A percentile compares a stretch with the other conserved stretches of the same genome.
Conservation (phyloP, 2,329 filamentous ascomycete genomes). For the Colletotrichum falcatum region DNA sequence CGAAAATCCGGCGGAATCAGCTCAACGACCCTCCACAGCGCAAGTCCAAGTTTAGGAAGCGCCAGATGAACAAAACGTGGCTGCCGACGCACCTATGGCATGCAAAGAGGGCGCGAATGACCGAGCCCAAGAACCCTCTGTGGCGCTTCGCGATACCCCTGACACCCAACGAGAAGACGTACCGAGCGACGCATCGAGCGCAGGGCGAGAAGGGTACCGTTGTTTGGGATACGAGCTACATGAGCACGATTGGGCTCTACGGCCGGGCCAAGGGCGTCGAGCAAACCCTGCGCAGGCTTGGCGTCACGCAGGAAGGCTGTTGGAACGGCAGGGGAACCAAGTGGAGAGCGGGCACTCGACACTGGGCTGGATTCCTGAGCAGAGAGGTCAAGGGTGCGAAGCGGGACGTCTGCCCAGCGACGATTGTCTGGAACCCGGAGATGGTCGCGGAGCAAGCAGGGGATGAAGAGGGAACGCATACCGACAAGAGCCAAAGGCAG, state of each 20-base stretch:
- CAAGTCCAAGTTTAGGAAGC: conserved; percentile 80
- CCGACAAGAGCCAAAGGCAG: conserved; percentile 51
- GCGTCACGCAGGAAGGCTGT: conserved; percentile 68
- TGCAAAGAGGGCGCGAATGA: conserved; percentile 92
- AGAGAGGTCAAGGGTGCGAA: conserved; percentile 65
- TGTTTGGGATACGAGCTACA: conserved; percentile 94
- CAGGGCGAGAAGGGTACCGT: conserved; percentile 80
- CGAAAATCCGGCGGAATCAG: conserved; percentile 77
- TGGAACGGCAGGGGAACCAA: conserved; percentile 75
- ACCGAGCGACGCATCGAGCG: conserved; percentile 86
- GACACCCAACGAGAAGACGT: conserved; percentile 89
- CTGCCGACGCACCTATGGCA: conserved; percentile 95
- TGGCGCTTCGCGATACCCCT: conserved; percentile 92
- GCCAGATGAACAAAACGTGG: conserved; percentile 92
- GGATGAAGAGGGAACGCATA: conserved; percentile 42
- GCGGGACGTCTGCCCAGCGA: conserved; percentile 77
- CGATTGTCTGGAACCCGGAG: conserved; percentile 78
- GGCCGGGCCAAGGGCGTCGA: conserved; percentile 74
- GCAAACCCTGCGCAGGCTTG: conserved; percentile 74
- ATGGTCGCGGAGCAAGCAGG: conserved; percentile 42
- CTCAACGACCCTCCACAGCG: conserved; percentile 70
- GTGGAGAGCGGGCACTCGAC: conserved; percentile 71
- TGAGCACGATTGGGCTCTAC: conserved; percentile 84
- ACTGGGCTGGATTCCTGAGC: conserved; percentile 63
- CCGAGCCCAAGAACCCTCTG: conserved; percentile 78